phyloP scores from a whole-genome alignment of 2,329 filamentous ascomycete species.

The Pseudocercospora pini-densiflorae region DNA sequence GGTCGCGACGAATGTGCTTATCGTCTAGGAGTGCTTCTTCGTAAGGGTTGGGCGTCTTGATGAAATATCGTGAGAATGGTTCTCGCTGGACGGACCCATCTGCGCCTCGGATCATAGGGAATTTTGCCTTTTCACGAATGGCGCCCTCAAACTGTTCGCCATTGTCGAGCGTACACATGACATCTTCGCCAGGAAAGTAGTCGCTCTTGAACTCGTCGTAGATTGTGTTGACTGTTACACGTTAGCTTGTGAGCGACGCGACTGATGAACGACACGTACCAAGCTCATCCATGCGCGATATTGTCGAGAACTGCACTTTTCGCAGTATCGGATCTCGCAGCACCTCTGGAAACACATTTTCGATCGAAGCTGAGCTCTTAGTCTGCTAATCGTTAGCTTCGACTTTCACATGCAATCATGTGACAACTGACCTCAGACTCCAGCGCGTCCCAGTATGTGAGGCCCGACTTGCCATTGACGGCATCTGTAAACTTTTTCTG shows the following conservation, averaged over 20 bases:
- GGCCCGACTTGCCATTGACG: constrained; percentile 88
- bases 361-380: constrained; percentile 80
- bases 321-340: constrained; percentile 89
- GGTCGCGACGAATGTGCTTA: constrained; percentile 81
- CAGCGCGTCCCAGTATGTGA: constrained; percentile 91
- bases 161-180: constrained; percentile 72
- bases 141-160: constrained; percentile 66
- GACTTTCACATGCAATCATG: constrained; percentile 14
- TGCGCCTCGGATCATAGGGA: constrained; percentile 61
- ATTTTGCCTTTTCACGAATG: constrained; percentile 84
- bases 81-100: constrained; percentile 71
- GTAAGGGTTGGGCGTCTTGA: constrained; percentile 67
- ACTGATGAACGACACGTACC: constrained; percentile 49
- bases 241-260: constrained; percentile 8
- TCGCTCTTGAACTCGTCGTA: constrained; percentile 77
- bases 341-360: constrained; percentile 87
- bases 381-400: constrained; percentile 42
- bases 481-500: constrained; percentile 92
- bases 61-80: constrained; percentile 79
- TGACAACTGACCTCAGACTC: constrained; percentile 41
- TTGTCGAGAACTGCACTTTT: constrained; percentile 87
- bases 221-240: constrained; percentile 55
- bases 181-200: constrained; percentile 87
- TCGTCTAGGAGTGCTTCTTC: constrained; percentile 81
- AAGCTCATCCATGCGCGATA: constrained; percentile 84